Conservation (phyloP, 805 yeast genomes). For the Lipomyces mesembrius region DNA sequence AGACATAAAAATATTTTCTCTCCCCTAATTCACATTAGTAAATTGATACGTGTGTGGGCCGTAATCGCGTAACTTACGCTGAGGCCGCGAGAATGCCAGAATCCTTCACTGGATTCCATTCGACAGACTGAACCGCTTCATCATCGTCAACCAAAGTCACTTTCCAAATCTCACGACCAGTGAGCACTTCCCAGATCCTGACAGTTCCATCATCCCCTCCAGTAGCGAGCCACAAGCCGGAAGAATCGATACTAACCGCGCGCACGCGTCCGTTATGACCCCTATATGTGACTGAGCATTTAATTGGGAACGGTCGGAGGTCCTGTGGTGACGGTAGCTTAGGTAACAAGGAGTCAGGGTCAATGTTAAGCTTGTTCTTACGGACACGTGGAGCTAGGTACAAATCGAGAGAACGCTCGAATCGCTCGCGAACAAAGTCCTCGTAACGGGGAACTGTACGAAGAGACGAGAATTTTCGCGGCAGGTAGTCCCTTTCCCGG, state of each 20-base stretch:
- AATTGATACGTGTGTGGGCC: not conserved
- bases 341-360: conserved; percentile 94
- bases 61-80: conserved; percentile 46
- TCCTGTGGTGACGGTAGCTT: conserved; percentile 97
- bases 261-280: conserved; percentile 89
- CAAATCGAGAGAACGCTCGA: conserved; percentile 91
- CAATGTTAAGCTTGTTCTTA: conserved; percentile 85
- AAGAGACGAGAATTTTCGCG: conserved; percentile 78
- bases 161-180: conserved; percentile 90
- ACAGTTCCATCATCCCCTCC: conserved; percentile 97
- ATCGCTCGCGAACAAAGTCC: conserved; percentile 83
- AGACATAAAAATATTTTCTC: conserved; percentile 76
- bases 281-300: conserved; percentile 76
- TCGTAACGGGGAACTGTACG: conserved; percentile 94
- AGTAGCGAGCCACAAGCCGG: conserved; percentile 94
- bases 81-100: conserved; percentile 82
- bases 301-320: conserved; percentile 93
- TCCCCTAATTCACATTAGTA: conserved; percentile 50
- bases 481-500: conserved; percentile 76
- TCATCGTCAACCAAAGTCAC: conserved; percentile 57
- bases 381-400: conserved; percentile 96
- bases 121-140: conserved; percentile 77
- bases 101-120: conserved; percentile 84
- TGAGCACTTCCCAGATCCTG: conserved; percentile 93
- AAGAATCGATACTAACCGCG: conserved; percentile 80